Evolutionary conservation across 805 yeast species (phyloP).

Genomic region (Wickerhamomyces strasburgensis): DNA sequence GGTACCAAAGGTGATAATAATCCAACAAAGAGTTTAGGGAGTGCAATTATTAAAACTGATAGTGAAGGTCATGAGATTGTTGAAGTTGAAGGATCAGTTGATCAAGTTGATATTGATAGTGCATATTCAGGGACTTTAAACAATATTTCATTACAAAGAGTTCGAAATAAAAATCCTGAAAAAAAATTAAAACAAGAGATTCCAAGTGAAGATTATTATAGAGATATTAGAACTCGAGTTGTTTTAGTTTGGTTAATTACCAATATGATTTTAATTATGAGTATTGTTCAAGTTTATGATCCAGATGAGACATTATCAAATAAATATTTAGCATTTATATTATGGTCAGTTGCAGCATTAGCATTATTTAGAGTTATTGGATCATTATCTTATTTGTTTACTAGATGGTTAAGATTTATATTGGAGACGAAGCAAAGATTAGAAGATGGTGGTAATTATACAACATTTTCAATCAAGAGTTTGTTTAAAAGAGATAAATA

Average conservation of each 20-base stretch:
- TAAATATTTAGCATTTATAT: conserved; percentile 72
- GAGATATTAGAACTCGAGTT: conserved; percentile 91
- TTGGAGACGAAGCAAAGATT: conserved; percentile 36
- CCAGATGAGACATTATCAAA: conserved; percentile 64
- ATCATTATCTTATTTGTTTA: conserved; percentile 59
- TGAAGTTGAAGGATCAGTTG: conserved; percentile 67
- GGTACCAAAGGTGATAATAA: conserved; percentile 95
- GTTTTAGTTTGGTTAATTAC: conserved; percentile 92
- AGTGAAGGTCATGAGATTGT: conserved; percentile 74
- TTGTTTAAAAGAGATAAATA: conserved; percentile 11
- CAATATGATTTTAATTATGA: conserved; percentile 77
- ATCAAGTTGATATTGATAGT: conserved; percentile 72
- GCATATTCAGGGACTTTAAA: conserved; percentile 72
- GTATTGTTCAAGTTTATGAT: conserved; percentile 76
- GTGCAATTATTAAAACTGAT: conserved; percentile 68
- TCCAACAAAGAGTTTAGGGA: conserved; percentile 62
- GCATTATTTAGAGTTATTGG: conserved; percentile 82
- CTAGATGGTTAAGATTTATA: conserved; percentile 34
- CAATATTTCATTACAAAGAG: conserved; percentile 66
- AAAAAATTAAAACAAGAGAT: conserved; percentile 33
- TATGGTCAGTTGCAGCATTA: conserved; percentile 89
- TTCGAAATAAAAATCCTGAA: conserved; percentile 48
- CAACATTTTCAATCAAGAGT: conserved; percentile 17
- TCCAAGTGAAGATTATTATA: conserved; percentile 75
- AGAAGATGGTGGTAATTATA: conserved; percentile 27